Conservation (phyloP, 352 stramenopile species). For the Aphanomyces euteiches region DNA sequence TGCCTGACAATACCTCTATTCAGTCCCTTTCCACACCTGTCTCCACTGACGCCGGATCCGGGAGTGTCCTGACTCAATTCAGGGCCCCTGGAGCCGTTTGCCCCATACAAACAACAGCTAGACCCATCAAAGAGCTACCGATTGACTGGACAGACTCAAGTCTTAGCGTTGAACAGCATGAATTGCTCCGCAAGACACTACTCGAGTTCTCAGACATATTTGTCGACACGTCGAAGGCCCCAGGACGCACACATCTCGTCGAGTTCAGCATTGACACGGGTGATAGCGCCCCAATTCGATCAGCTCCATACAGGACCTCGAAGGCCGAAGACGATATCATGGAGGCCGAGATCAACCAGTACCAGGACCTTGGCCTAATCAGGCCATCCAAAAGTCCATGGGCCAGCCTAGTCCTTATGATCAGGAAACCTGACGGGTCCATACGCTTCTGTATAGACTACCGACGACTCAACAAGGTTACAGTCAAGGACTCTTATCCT, state of each 20-base stretch:
- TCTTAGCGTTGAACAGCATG: neutral
- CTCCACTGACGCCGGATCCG: neutral
- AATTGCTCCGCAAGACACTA: neutral
- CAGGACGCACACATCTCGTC: neutral
- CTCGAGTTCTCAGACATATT: neutral
- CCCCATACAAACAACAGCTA: neutral
- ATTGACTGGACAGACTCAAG: neutral
- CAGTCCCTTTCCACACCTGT: too few species aligned
- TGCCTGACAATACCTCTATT: too few species aligned
- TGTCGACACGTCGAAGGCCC: too few species aligned
- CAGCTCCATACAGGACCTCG: neutral
- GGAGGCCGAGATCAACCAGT: neutral
- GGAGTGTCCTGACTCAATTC: neutral
- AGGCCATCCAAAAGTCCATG: neutral
- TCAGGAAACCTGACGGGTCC: too few species aligned
- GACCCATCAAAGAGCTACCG: neutral
- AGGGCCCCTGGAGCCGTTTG: neutral
- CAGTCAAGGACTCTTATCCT: neutral
- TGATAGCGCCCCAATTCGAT: neutral
- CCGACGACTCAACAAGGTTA: neutral
- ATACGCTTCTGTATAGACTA: neutral
- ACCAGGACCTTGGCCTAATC: neutral
- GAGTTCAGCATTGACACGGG: neutral
- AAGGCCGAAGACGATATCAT: slow-evolving; percentile 3
- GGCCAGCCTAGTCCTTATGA: too few species aligned